Base-by-base conservation (phyloP, 1,284 basidiomycete species). In the Xerocomus minutiporus region DNA sequence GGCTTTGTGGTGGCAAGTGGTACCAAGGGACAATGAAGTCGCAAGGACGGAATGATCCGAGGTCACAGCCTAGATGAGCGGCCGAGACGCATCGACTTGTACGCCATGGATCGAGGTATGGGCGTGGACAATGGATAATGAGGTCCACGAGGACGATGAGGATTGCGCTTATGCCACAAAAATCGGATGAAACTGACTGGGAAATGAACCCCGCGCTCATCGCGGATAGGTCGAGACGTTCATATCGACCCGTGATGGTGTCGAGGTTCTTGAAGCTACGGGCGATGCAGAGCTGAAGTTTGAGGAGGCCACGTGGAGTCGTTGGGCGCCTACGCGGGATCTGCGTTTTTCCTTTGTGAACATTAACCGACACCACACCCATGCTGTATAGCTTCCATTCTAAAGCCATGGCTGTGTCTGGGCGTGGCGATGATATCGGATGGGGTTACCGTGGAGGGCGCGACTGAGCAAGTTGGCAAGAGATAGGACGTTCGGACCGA, bases 1-100 rank as follows among this genome's bases (percentile, higher is more conserved):
- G 46, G 26, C 34, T 23, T 23, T 29, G 43, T 39, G 38, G 39
- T 48, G 29, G 29, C 13, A n/a, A 23, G 25, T 45, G 44, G 44
- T 12, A 13, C 45, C 46, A 31, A 43, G 35, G 40, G 15, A 59
- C 54, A 57, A 61, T 59, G 32, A 39, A 35, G 11, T 23, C 29
- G 17, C 23, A 4, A 42, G 32, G 40, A 42, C 28, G 35, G 23
- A 11, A 39, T 32, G 35, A 39, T 17, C 36, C 46, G 46, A 23
- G 6, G 9, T 31, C 28, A 48, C 28, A 47, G 25, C 25, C 35
- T 12, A 26, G 20, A 15, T 25, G 40, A 13, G 11, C 23, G 26
- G 41, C 1, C 13, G 25, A 43, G 42, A 43, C 17, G 40, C 25
- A 1, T 41, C 25, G 40, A n/a, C n/a, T 38, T 38, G 36, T 8